phyloP scores from a whole-genome alignment of 345 rosid species.

The Isatis tinctoria region DNA sequence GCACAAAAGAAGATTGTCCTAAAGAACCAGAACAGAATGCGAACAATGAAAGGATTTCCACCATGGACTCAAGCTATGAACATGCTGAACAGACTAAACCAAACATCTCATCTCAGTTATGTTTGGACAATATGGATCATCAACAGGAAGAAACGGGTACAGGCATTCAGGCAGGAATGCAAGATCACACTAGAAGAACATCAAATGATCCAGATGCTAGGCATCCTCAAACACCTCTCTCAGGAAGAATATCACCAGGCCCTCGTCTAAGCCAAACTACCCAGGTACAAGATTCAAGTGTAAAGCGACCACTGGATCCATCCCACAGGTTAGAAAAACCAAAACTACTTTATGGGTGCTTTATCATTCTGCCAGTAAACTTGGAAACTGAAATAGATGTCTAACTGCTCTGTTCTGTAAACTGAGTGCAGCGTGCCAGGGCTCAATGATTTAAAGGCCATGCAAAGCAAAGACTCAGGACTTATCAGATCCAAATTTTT shows the following conservation, averaged over 20 bases:
- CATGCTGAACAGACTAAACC: slow-evolving; percentile 4
- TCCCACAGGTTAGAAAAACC: slow-evolving; percentile 41
- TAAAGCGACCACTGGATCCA: slow-evolving; percentile 29
- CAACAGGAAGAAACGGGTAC: slow-evolving; percentile 28
- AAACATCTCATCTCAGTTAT: slow-evolving; percentile 24
- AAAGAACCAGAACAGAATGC: slow-evolving; percentile 24
- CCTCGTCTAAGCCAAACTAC: slow-evolving; percentile 22
- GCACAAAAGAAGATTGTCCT: slow-evolving; percentile 6
- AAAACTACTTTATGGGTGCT: background rate
- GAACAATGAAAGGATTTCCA: background rate
- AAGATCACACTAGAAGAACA: slow-evolving; percentile 9
- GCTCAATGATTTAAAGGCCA: slow-evolving; percentile 16
- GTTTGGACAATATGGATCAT: slow-evolving; percentile 24
- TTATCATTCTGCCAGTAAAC: background rate
- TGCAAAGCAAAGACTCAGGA: slow-evolving; percentile 40
- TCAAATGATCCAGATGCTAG: slow-evolving; percentile 19
- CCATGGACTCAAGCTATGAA: slow-evolving; percentile 26
- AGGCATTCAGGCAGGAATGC: slow-evolving; percentile 18
- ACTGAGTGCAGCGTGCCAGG: slow-evolving; percentile 29
- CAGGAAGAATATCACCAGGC: slow-evolving; percentile 20
- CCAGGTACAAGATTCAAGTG: slow-evolving; percentile 27
- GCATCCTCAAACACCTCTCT: slow-evolving; percentile 17
- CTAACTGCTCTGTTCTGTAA: slow-evolving; percentile 5
- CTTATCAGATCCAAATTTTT: slow-evolving; percentile 33
- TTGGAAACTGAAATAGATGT: background rate